Evolutionary conservation across 1,284 basidiomycete species (phyloP), one percentile per base, ranked within the genome.

Genomic region (Trametes pubescens): DNA sequence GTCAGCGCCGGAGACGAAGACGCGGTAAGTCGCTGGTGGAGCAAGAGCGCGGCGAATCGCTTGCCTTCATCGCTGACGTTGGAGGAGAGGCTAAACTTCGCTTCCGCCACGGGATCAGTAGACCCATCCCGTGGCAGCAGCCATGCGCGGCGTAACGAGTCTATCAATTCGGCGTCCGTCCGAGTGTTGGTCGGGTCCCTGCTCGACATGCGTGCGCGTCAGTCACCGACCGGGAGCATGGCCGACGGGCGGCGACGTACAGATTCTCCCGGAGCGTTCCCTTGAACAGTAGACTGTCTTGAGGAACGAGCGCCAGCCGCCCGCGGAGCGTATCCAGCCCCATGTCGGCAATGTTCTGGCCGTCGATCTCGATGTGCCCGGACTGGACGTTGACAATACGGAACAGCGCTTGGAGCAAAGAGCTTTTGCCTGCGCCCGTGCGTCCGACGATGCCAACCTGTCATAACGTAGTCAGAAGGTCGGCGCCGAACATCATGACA

Each of bases 371-470:
- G 65, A 95, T 90, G 9, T 70, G 74, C 0, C 94, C 94, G 0
- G 77, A 72, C 43, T 80, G 77, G 8, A 90, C 75, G 73, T 93
- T 90, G 38, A 91, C 84, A 49, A 89, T 86, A 77, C 93, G 83
- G 79, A 95, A 89, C 21, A 96, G 80, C 1, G 84, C 86, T 68
- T 88, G 87, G 37, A 95, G 80, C 13, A 95, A 76, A 1, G 92
- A 93, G 57, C 87, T 89, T 78, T 95, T 95, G 35, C 93, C 89
- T 52, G 90, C 88, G 16, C 89, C 90, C 0, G 90, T 92, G 9
- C 90, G 78, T 9, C 92, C 92, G 21, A 93, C 89, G 38, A 94
- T 84, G 8, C 92, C 92, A 64, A 95, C 75, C 85, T 86, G 51
- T 22, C 4, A 24, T 8, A 32, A 26, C 14, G 21, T 40, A 65